Percentiles rank a stretch among this genome's conserved stretches.
Evolutionary conservation across 2,329 filamentous ascomycete species (phyloP).

Genomic region (Lachnellula arida): DNA sequence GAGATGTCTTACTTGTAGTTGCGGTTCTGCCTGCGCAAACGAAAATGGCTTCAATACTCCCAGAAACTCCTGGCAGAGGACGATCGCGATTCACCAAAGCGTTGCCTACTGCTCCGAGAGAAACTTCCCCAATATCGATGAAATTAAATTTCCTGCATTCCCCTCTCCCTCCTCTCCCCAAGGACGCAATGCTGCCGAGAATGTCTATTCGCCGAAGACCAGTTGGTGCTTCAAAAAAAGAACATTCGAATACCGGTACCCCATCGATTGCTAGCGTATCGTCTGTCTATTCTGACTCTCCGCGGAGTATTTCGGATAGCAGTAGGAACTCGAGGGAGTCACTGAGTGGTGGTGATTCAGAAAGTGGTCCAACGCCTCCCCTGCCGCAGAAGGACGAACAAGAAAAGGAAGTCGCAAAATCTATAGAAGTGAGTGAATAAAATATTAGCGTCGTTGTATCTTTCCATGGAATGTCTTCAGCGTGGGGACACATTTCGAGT

Average conservation of each 20-base stretch:
- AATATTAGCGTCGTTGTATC: neutral
- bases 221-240: constrained; percentile 18
- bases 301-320: constrained; percentile 20
- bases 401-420: constrained; percentile 1
- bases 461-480: no score
- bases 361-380: constrained; percentile 16
- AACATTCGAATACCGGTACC: constrained; percentile 3
- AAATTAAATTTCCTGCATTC: constrained; percentile 11
- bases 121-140: constrained; percentile 5
- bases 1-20: neutral
- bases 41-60: constrained; percentile 8
- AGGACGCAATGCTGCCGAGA: constrained; percentile 10
- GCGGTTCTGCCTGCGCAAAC: neutral
- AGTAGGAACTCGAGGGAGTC: constrained; percentile 23
- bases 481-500: no score
- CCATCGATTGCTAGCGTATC: constrained; percentile 21
- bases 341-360: constrained; percentile 23
- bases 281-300: constrained; percentile 26
- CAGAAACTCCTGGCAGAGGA: constrained; percentile 19
- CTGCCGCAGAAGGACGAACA: constrained; percentile 23
- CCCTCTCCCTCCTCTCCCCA: constrained; percentile 22
- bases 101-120: constrained; percentile 18
- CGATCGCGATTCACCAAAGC: constrained; percentile 26
- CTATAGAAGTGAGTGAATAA: neutral
- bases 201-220: constrained; percentile 26